These are phyloP conservation scores for Populus euphratica DNA, from an alignment of 345 rosid genomes.

Conservation along the genomic window DNA sequence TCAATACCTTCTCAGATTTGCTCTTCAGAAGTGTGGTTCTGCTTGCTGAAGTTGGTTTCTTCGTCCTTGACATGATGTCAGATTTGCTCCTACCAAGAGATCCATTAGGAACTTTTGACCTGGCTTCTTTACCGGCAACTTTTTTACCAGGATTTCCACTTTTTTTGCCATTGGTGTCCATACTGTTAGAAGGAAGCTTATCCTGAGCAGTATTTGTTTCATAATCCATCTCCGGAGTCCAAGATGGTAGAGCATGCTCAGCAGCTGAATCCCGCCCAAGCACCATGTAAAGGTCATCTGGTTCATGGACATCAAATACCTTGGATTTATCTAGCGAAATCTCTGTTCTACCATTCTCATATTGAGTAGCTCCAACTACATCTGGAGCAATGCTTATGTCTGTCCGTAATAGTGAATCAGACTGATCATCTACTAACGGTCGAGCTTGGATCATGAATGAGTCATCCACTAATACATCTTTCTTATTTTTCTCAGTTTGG, in stretches of 20 bases:
- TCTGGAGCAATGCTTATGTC: conserved; percentile 68
- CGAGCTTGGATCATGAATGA: conserved; percentile 84
- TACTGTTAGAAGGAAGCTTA: conserved; percentile 28
- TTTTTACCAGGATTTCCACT: conserved; percentile 39
- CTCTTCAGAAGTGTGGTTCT: conserved; percentile 49
- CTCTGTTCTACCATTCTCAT: conserved; percentile 38
- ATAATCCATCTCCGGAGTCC: conserved; percentile 81
- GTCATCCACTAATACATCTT: conserved; percentile 62
- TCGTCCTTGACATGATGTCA: conserved; percentile 43
- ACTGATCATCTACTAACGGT: conserved; percentile 36
- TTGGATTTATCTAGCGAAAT: conserved; percentile 24
- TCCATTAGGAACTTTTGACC: conserved; percentile 48
- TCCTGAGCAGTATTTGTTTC: conserved; percentile 40
- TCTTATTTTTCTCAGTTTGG: conserved; percentile 35
- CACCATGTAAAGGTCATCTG: conserved; percentile 93
- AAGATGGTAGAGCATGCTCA: conserved; percentile 40
- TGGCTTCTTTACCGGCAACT: conserved; percentile 39
- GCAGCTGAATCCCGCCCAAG: conserved; percentile 62
- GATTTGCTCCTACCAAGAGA: conserved; percentile 42
- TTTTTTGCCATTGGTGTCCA: conserved; percentile 29
- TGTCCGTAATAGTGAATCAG: conserved; percentile 43
- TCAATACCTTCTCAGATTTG: conserved; percentile 62
- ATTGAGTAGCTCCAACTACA: conserved; percentile 37
- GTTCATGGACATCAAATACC: conserved; percentile 41
- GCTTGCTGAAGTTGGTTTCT: conserved; percentile 60